Evolutionary conservation across 768 basidiomycete genomes (phyloP), one percentile per base, ranked within the genome.

Genomic region (Dendrothele bispora): DNA sequence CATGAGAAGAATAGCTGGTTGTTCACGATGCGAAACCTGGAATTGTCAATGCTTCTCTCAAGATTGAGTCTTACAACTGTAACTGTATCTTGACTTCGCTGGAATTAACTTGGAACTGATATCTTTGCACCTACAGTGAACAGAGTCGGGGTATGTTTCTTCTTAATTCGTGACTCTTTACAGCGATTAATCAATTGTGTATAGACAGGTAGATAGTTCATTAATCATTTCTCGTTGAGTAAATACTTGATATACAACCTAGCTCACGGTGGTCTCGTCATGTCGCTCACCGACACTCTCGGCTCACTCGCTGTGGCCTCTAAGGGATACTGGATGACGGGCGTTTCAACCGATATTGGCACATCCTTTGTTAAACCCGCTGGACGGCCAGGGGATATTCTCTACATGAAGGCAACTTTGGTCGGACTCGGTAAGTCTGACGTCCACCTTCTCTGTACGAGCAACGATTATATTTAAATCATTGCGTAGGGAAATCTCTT

Each of bases 251-350:
- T n/a, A n/a, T n/a, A n/a, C n/a, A n/a, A n/a, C n/a, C 25, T 73
- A 63, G 86, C 86, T 20, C 90, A 93, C 55, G 91, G 91, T 15
- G 91, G 91, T 18, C 75, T 93, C 29, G 79, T 92, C 53, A 63
- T 88, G 59, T 89, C 90, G 7, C 68, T 93, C 25, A 91, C 91
- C 4, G 91, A 92, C 63, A 91, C 89, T 12, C 65, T 92, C 15
- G 90, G 91, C 3, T 91, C 90, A 1, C 77, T 92, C 15, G 89
- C 86, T n/a, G 80, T 93, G 21, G 86, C 89, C 1, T 79, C 83
- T 12, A 84, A 83, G 53, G 91, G 91, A 3, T 84, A 90, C 7
- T 93, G 70, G 58, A 90, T 91, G 89, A 92, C 91, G 0, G 89
- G 91, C 14, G 89, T 92, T 8, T 90, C 88, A 2, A 89, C 88